Evolutionary conservation across 306 rosid species (phyloP).

Genomic region (Quercus variabilis): DNA sequence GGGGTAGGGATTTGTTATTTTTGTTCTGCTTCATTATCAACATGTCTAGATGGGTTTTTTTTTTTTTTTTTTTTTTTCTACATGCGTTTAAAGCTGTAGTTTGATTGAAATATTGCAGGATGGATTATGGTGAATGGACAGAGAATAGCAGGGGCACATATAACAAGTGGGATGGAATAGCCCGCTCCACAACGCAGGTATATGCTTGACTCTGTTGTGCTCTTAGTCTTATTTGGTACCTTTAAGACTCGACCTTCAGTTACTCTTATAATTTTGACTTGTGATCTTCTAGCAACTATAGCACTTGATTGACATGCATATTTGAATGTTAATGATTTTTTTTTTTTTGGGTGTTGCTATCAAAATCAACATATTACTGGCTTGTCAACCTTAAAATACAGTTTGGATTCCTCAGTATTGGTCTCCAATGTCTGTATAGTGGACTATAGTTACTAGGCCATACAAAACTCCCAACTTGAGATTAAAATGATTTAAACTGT

Average conservation of each 20-base stretch:
- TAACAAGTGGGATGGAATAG: constrained; percentile 99
- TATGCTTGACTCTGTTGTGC: background rate
- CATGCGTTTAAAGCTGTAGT: constrained; percentile 4
- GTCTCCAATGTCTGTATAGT: background rate
- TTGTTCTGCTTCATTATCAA: background rate
- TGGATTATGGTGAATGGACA: constrained; percentile 97
- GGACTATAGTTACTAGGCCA: background rate
- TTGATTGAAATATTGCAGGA: constrained; percentile 49
- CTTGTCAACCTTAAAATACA: background rate
- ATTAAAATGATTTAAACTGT: background rate
- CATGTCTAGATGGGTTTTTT: background rate
- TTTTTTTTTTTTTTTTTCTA: background rate
- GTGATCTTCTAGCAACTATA: background rate
- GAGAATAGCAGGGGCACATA: constrained; percentile 95
- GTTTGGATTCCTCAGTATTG: background rate
- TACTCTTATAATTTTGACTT: background rate
- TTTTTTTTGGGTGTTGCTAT: background rate
- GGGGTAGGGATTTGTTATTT: constrained; percentile 49
- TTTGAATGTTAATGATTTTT: background rate
- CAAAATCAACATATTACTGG: background rate
- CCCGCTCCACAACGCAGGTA: constrained; percentile 86
- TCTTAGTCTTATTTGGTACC: background rate
- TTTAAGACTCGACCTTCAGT: background rate
- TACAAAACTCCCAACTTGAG: background rate
- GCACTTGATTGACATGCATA: background rate